Evolutionary conservation across 129 eudicot species (phyloP), one percentile per base, ranked within the genome.

Genomic region (Erigeron canadensis): DNA sequence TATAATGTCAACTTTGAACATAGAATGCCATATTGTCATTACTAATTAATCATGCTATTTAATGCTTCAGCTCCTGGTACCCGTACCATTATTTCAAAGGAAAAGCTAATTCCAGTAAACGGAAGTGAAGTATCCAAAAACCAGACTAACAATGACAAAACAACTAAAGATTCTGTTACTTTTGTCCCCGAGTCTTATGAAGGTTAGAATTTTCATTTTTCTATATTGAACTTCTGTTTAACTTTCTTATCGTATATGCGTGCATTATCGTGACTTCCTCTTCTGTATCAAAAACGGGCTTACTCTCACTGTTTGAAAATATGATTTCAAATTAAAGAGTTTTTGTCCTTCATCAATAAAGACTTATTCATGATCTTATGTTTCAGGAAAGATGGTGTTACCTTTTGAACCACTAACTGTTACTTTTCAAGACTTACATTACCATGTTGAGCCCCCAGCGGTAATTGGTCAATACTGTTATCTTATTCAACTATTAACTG

Each of bases 11-110:
- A 71, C 74, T 65, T 66, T 16, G 46, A 63, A 44, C 17, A 39
- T 12, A 50, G 8, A 42, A 10, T 65, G 58, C 16, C 39, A 53
- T 73, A 8, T 73, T 76, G 46, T 38, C 0, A 45, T 45, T 7
- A 77, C 12, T 22, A 11, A 64, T 45, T 48, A 55, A 57, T 72
- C 56, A 13, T 46, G 63, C 69, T 63, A 67, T 65, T 53, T 34
- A 67, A 17, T 72, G 67, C 80, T 81, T 67, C 83, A 90, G 96
- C 96, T 79, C 81, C 89, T 48, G 86, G 89, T 73, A 77, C 91
- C 69, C 87, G 81, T 43, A 91, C 88, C 47, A 80, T 90, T 72
- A 83, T 87, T 50, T 90, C 96, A n/a, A 81, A 80, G 58, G 95
- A 85, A 70, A 77, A 57, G 60, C 77, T 87, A 15, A 72, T 85